A percentile compares a stretch with the other conserved stretches of the same genome.
Conservation (phyloP, 2,329 filamentous ascomycete genomes). For the Fusarium euwallaceae region DNA sequence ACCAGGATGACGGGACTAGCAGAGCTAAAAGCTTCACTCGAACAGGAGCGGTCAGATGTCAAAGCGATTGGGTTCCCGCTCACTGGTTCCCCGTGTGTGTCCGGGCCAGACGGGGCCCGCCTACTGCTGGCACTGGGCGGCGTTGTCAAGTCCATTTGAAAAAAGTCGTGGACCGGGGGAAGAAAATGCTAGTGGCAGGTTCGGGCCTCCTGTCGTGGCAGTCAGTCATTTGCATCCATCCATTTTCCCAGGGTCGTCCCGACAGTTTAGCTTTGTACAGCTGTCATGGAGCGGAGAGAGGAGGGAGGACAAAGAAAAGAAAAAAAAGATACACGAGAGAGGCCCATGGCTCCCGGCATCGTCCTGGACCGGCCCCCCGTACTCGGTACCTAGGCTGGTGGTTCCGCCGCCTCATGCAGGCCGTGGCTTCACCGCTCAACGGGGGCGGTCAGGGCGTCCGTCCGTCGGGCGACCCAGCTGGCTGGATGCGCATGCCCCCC, state of each 20-base stretch:
- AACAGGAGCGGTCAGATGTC: constrained; percentile 3
- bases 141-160: constrained; percentile 35
- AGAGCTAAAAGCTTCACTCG: not conserved
- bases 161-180: not conserved
- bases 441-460: constrained; percentile 34
- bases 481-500: constrained; percentile 28
- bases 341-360: constrained; percentile 8
- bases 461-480: constrained; percentile 34
- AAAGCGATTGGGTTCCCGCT: constrained; percentile 1
- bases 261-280: not conserved
- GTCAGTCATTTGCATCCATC: constrained; percentile 23
- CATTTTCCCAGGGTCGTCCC: not conserved
- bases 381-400: not conserved
- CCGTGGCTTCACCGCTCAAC: constrained; percentile 39
- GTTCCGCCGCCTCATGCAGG: not conserved
- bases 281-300: not conserved
- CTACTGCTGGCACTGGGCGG: not conserved
- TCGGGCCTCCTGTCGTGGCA: constrained; percentile 24
- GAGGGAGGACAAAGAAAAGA: not conserved
- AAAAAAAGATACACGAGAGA: not conserved
- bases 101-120: not conserved
- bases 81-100: not conserved
- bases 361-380: not conserved
- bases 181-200: not conserved
- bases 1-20: not conserved